phyloP scores from a whole-genome alignment of 208 protist genomes.

The Acanthamoeba healyi region DNA sequence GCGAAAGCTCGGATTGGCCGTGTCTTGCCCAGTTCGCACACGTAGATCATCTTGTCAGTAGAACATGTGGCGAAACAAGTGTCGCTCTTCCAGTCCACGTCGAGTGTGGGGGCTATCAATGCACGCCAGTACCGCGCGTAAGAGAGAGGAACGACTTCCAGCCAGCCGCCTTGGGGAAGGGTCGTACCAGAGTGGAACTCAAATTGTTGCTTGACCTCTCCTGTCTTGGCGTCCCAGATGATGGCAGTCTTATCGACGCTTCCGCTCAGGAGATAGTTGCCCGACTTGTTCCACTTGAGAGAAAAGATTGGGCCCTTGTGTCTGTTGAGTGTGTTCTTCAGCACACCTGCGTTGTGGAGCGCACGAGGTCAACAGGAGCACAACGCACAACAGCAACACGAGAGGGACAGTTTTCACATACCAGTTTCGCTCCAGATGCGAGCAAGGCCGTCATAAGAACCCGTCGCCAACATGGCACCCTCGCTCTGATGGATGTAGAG shows the following conservation, averaged over 20 bases:
- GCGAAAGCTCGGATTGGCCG: constrained; percentile 80
- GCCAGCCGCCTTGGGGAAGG: not conserved
- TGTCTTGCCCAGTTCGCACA: constrained; percentile 88
- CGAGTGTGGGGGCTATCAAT: constrained; percentile 88
- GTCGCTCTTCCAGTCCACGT: constrained; percentile 93
- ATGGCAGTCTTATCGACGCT: constrained; percentile 92
- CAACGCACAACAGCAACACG: not conserved
- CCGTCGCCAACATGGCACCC: constrained; percentile 90
- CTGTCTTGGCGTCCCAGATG: constrained; percentile 90
- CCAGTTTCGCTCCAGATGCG: constrained; percentile 87
- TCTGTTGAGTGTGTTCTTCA: constrained; percentile 71
- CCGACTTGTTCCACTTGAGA: constrained; percentile 92
- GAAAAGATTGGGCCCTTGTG: constrained; percentile 92
- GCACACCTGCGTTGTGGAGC: not conserved
- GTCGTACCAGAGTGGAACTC: constrained; percentile 85
- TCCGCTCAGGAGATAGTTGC: constrained; percentile 89
- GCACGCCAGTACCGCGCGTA: not conserved
- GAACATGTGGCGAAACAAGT: constrained; percentile 92
- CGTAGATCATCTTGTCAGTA: constrained; percentile 91
- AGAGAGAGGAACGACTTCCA: not conserved
- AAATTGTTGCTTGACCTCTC: constrained; percentile 87
- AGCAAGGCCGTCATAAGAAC: constrained; percentile 92
- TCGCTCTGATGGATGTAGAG: constrained; percentile 79
- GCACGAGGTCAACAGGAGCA: not conserved
- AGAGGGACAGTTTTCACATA: not conserved